Evolutionary conservation across 805 yeast species (phyloP).

Genomic region (Ogataea pilisensis): DNA sequence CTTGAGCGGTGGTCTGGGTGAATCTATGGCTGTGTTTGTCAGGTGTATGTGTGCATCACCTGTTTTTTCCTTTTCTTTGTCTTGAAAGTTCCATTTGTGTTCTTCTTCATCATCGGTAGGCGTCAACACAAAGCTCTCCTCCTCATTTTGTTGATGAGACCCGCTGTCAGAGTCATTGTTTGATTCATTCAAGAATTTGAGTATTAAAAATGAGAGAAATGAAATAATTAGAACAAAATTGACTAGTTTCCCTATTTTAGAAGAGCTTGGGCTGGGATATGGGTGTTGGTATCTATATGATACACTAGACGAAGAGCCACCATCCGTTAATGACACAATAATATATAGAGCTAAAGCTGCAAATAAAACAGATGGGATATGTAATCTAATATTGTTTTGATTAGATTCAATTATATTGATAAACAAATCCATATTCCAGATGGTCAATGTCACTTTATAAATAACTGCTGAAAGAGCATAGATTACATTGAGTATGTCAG

Average conservation of each 20-base stretch:
- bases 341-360: slow-evolving; percentile 13
- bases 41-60: too few species aligned
- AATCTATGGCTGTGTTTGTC: background rate
- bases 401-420: slow-evolving; percentile 23
- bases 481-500: slow-evolving; percentile 15
- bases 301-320: slow-evolving; percentile 3
- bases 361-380: slow-evolving; percentile 23
- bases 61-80: too few species aligned
- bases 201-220: slow-evolving; percentile 4
- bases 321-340: slow-evolving; percentile 1
- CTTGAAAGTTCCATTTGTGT: too few species aligned
- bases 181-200: slow-evolving; percentile 1
- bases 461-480: slow-evolving; percentile 7
- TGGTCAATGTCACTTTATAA: slow-evolving; percentile 4
- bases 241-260: slow-evolving; percentile 4
- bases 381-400: slow-evolving; percentile 20
- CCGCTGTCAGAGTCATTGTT: background rate
- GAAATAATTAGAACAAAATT: slow-evolving; percentile 7
- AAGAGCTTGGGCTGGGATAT: slow-evolving; percentile 2
- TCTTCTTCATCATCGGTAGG: background rate
- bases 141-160: background rate
- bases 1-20: background rate
- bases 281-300: slow-evolving; percentile 12
- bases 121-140: background rate
- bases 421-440: slow-evolving; percentile 28